These are phyloP conservation scores for Botrytis aclada DNA, from an alignment of 2,329 filamentous ascomycete species.

Conservation along the genomic window DNA sequence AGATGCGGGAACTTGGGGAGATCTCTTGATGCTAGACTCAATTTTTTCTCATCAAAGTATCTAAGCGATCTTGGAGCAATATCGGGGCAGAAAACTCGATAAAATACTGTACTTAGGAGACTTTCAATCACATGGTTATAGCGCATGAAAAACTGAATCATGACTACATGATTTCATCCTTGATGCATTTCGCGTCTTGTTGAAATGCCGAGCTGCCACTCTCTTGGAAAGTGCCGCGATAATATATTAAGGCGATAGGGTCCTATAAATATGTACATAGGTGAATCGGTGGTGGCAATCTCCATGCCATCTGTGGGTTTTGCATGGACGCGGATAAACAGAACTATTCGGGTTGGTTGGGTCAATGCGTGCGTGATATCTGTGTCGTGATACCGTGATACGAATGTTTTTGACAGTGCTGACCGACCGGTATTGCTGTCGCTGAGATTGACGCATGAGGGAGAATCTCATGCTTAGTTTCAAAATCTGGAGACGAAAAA, in stretches of 20 bases:
- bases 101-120: not conserved
- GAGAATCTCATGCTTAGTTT: not conserved
- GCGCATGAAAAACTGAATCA: not conserved
- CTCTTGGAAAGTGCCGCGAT: not conserved
- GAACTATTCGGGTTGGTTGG: not conserved
- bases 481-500: not conserved
- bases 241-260: not conserved
- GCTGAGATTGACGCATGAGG: not conserved
- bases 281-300: not conserved
- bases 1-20: not conserved
- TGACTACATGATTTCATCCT: not conserved
- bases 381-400: conserved; percentile 5
- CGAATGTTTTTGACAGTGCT: not conserved
- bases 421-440: not conserved
- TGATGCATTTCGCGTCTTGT: not conserved
- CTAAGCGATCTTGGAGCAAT: not conserved
- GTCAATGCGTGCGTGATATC: conserved; percentile 1
- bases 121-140: not conserved
- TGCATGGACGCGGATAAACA: not conserved
- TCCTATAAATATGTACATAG: not conserved
- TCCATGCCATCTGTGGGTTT: not conserved
- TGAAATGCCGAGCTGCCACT: not conserved
- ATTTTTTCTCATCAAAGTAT: not conserved
- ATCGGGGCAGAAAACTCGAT: not conserved
- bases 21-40: not conserved